Evolutionary conservation across 768 basidiomycete genomes (phyloP), one percentile per base, ranked within the genome.

Genomic region (Lactarius pseudohatsudake): DNA sequence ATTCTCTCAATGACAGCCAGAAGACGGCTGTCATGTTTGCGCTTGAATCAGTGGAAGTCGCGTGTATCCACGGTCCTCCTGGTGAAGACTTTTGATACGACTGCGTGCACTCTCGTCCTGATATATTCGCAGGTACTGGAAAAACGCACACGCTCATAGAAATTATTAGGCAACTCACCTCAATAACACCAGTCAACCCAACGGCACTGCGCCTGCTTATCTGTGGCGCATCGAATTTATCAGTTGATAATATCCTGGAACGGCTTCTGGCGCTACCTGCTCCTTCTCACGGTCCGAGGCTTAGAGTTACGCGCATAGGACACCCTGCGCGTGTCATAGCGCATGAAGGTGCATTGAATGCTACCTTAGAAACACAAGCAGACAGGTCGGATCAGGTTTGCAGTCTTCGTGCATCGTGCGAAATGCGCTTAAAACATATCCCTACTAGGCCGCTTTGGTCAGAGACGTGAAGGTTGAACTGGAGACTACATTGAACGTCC

Each of bases 101-200:
- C 38, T 10, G 36, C 7, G 28, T 30, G 18, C 30, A 2, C 40
- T 30, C 38, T 16, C 9, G 40, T 53, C 62, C 56, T 58, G 26
- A 66, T 55, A 10, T 26, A 13, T 57, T 11, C 60, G 50, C 61
- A 87, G 88, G 92, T 65, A 96, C 95, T 2, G 96, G 96, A 8
- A 98, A 98, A 80, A 99, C 96, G 0, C 92, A 94, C 70, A 97
- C 96, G 0, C 81, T 99, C 20, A 90, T 98, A 40, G 96, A 99
- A 76, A 84, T 97, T 59, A 92, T 98, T 65, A 87, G 92, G 34
- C 96, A 98, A 72, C 77, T 95, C 28, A 86, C 87, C 1, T 78
- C 81, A 4, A 72, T 76, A 45, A 79, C 83, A 0, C 69, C 81
- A 2, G 69, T 75, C 16, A 85, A 83, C 67, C 80, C 82, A 16